Percentiles rank a stretch among this genome's conserved stretches.
These are phyloP conservation scores for Lactifluus volemus DNA, from an alignment of 768 basidiomycete genomes.

Conservation along the genomic window DNA sequence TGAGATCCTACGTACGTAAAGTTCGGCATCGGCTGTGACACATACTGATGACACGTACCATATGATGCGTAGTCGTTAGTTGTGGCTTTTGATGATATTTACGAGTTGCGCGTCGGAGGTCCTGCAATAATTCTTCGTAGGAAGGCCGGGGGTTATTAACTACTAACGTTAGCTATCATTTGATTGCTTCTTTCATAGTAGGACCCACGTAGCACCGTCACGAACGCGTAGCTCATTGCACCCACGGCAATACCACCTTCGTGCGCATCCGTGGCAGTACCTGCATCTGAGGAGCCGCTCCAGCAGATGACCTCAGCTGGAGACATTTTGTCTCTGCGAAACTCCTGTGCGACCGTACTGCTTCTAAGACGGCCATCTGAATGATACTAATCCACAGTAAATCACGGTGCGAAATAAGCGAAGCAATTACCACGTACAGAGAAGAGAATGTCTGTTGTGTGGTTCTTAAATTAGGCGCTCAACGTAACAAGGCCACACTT, in stretches of 20 bases:
- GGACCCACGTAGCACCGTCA: constrained; percentile 12
- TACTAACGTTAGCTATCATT: neutral
- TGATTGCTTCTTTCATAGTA: neutral
- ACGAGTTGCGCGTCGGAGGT: constrained; percentile 14
- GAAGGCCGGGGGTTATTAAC: constrained; percentile 11
- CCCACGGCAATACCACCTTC: constrained; percentile 16
- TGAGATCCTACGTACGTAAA: neutral
- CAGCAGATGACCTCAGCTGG: constrained; percentile 20
- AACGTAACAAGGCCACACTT: neutral
- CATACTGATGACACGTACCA: constrained; percentile 8
- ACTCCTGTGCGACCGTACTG: constrained; percentile 1
- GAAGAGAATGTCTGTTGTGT: constrained; percentile 10
- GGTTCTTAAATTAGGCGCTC: neutral
- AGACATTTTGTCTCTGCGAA: constrained; percentile 1
- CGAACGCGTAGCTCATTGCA: constrained; percentile 21
- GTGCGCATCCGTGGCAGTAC: constrained; percentile 4
- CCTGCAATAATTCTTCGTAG: constrained; percentile 16
- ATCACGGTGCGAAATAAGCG: neutral
- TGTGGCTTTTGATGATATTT: constrained; percentile 20
- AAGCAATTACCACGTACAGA: neutral
- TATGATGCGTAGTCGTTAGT: constrained; percentile 17
- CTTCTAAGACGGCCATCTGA: constrained; percentile 14
- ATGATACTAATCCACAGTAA: constrained; percentile 15
- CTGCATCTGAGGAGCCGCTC: constrained; percentile 18
- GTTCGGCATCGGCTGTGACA: neutral